These are phyloP conservation scores for Penicillium sp. DNA, from an alignment of 2,329 filamentous ascomycete species.

Conservation along the genomic window DNA sequence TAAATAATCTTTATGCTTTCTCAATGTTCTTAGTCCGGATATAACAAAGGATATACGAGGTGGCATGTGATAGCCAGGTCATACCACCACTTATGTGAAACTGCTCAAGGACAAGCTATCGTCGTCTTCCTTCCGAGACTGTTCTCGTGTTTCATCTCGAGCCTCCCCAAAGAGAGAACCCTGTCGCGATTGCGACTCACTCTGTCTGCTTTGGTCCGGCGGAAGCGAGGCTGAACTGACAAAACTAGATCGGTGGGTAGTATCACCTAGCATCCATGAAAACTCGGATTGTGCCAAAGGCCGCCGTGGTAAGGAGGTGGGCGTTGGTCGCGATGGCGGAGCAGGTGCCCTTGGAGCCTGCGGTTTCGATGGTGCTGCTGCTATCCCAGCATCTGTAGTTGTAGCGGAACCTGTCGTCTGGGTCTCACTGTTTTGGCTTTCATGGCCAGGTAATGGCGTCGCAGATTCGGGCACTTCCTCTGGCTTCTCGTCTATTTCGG, in stretches of 20 bases:
- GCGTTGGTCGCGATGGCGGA: slow-evolving; percentile 1
- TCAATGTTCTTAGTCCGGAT: background rate
- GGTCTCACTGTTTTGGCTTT: background rate
- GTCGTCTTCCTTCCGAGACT: slow-evolving; percentile 28
- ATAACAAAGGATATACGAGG: background rate
- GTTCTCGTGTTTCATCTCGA: slow-evolving; percentile 26
- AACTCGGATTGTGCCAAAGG: slow-evolving; percentile 46
- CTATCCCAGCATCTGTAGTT: background rate
- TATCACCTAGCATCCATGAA: slow-evolving; percentile 49
- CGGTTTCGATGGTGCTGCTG: background rate
- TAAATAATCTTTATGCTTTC: background rate
- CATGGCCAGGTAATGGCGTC: background rate
- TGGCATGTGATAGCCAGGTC: slow-evolving; percentile 2
- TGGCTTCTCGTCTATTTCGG: slow-evolving; percentile 1
- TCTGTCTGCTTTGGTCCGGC: slow-evolving; percentile 41
- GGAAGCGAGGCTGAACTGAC: slow-evolving; percentile 43
- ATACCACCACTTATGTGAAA: slow-evolving; percentile 20
- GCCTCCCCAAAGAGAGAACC: slow-evolving; percentile 32
- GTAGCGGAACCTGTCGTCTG: background rate
- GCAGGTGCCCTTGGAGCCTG: background rate
- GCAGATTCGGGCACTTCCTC: background rate
- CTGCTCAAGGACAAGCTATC: slow-evolving; percentile 39
- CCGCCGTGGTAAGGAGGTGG: slow-evolving; percentile 23
- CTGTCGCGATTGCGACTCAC: slow-evolving; percentile 26
- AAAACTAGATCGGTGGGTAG: slow-evolving; percentile 42